Conservation (phyloP, 1,139 yeast genomes). For the Hanseniaspora sp. region DNA sequence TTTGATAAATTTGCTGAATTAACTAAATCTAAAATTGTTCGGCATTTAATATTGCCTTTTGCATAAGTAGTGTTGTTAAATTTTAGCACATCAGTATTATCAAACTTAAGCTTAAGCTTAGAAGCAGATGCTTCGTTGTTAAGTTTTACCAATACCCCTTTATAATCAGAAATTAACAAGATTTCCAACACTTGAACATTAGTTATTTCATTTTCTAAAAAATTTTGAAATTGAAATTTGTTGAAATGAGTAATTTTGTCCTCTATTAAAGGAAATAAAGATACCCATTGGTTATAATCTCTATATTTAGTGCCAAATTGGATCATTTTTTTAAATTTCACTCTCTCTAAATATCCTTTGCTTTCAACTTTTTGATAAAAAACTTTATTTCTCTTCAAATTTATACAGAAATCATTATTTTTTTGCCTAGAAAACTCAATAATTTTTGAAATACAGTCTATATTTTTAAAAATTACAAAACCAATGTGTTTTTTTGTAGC, state of each 20-base stretch:
- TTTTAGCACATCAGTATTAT: slow-evolving; percentile 30
- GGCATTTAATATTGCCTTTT: slow-evolving; percentile 1
- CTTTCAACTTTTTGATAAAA: slow-evolving; percentile 36
- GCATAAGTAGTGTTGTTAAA: slow-evolving; percentile 29
- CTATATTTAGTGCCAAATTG: slow-evolving; percentile 20
- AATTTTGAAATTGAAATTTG: slow-evolving; percentile 31
- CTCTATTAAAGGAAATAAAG: slow-evolving; percentile 39
- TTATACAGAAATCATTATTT: not conserved
- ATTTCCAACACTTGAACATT: slow-evolving; percentile 24
- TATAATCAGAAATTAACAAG: slow-evolving; percentile 38
- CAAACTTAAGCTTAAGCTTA: slow-evolving; percentile 40
- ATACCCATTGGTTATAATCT: slow-evolving; percentile 33
- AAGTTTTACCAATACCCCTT: slow-evolving; percentile 48
- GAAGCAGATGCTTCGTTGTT: slow-evolving; percentile 42
- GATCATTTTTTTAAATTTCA: slow-evolving; percentile 26
- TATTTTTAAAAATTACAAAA: slow-evolving; percentile 38
- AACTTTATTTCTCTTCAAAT: slow-evolving; percentile 36
- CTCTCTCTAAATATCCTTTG: slow-evolving; percentile 29
- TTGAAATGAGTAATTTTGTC: slow-evolving; percentile 37
- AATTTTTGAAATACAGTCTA: slow-evolving; percentile 36
- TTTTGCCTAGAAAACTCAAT: slow-evolving; percentile 31
- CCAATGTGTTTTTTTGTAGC: slow-evolving; percentile 44
- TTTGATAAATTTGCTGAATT: not conserved
- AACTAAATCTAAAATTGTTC: not conserved
- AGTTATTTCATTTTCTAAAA: slow-evolving; percentile 31